phyloP scores from a whole-genome alignment of 306 rosid species.

The Alnus rubra region DNA sequence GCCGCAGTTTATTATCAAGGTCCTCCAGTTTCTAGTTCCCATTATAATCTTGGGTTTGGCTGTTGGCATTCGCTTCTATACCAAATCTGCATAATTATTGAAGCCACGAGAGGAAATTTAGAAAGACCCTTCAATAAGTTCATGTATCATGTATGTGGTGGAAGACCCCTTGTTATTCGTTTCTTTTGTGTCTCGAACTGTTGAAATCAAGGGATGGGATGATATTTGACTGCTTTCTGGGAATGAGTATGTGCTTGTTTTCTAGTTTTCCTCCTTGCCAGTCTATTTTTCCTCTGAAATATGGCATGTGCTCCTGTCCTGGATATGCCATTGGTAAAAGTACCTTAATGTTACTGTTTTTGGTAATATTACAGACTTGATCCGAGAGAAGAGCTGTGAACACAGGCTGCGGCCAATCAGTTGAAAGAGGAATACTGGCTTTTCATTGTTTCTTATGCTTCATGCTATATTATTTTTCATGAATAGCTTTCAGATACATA shows the following conservation, averaged over 20 bases:
- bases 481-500: no score
- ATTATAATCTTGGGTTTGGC: slow-evolving; percentile 76
- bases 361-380: no score
- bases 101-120: slow-evolving; percentile 5
- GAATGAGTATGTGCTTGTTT: slow-evolving; percentile 32
- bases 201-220: slow-evolving; percentile 20
- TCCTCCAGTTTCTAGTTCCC: slow-evolving; percentile 85
- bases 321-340: slow-evolving; percentile 11
- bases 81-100: slow-evolving; percentile 46
- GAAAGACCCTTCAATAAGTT: slow-evolving; percentile 32
- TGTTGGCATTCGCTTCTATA: slow-evolving; percentile 65
- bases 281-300: slow-evolving; percentile 28
- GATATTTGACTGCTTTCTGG: slow-evolving; percentile 15
- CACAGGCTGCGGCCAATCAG: no score
- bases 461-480: no score
- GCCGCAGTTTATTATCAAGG: slow-evolving; percentile 55
- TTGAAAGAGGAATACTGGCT: no score
- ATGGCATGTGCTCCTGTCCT: slow-evolving; percentile 10
- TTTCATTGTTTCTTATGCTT: no score
- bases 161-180: slow-evolving; percentile 19
- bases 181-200: slow-evolving; percentile 9
- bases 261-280: slow-evolving; percentile 3
- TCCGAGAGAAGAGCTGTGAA: no score
- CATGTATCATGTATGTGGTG: slow-evolving; percentile 19
- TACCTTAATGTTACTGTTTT: neutral